Conservation (phyloP, 2,329 filamentous ascomycete species). For the Fonsecaea erecta region DNA sequence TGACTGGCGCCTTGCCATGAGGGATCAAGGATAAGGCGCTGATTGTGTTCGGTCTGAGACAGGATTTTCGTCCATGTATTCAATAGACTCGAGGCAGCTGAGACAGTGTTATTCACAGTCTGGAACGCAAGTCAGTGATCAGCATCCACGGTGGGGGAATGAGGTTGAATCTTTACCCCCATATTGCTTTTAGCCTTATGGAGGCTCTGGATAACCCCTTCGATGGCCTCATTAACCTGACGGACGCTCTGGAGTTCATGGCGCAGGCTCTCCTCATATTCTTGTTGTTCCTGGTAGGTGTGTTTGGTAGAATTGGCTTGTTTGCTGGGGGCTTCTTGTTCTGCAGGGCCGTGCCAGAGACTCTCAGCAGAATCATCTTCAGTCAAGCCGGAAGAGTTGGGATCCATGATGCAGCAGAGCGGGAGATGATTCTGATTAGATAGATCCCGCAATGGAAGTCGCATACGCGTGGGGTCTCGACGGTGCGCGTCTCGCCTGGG, state of each 20-base stretch:
- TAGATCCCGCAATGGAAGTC: not conserved
- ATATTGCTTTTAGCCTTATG: slow-evolving; percentile 56
- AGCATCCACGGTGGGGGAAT: not conserved
- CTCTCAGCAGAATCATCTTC: slow-evolving; percentile 20
- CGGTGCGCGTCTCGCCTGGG: not conserved
- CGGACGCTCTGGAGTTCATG: slow-evolving; percentile 82
- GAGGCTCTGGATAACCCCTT: slow-evolving; percentile 57
- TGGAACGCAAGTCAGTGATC: slow-evolving; percentile 41
- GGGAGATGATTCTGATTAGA: not conserved
- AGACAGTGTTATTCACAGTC: slow-evolving; percentile 85
- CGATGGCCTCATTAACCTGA: slow-evolving; percentile 85
- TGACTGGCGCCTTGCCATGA: slow-evolving; percentile 87
- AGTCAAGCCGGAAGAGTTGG: slow-evolving; percentile 3
- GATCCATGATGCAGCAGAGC: slow-evolving; percentile 18
- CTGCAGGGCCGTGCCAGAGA: slow-evolving; percentile 25
- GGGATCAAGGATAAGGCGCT: slow-evolving; percentile 85
- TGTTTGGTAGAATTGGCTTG: slow-evolving; percentile 5
- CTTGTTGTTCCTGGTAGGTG: slow-evolving; percentile 49
- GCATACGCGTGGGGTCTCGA: not conserved
- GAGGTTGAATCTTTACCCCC: slow-evolving; percentile 46
- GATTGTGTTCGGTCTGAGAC: slow-evolving; percentile 96
- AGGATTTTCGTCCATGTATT: slow-evolving; percentile 96
- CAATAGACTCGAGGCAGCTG: slow-evolving; percentile 83
- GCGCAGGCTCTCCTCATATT: slow-evolving; percentile 73
- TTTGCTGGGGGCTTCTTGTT: slow-evolving; percentile 19